Conservation (phyloP, 73 alveolate species). For the Effrenium voratum region DNA sequence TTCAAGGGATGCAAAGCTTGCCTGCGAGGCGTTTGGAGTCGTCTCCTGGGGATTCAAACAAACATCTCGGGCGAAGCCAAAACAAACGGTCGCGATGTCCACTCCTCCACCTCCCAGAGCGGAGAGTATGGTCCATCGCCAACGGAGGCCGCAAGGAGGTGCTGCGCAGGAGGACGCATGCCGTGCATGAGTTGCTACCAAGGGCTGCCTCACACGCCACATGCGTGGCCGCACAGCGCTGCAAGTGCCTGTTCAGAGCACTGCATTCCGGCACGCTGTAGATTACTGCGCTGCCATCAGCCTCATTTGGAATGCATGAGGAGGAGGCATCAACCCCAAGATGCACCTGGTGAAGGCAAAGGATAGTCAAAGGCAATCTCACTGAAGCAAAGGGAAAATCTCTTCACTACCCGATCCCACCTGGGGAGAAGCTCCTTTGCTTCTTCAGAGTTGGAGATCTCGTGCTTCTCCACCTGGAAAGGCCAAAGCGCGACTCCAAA, state of each 20-base stretch:
- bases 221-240: conserved; percentile 82
- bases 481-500: too few species aligned
- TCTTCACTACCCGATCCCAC: background rate
- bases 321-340: conserved; percentile 89
- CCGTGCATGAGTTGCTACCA: background rate
- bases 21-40: conserved; percentile 44
- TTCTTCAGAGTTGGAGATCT: conserved; percentile 82
- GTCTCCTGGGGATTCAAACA: background rate
- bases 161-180: conserved; percentile 1
- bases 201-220: conserved; percentile 60
- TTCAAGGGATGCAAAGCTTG: too few species aligned
- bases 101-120: conserved; percentile 71
- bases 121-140: conserved; percentile 82
- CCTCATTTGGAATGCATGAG: conserved; percentile 92
- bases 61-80: background rate
- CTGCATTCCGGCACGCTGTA: background rate
- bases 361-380: too few species aligned
- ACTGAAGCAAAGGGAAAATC: background rate
- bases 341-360: conserved; percentile 86
- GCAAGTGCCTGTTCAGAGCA: conserved; percentile 37
- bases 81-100: background rate
- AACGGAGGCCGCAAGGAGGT: conserved; percentile 84
- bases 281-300: background rate
- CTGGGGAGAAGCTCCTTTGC: conserved; percentile 92
- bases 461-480: conserved; percentile 92